Evolutionary conservation across 1,284 basidiomycete species (phyloP).

Genomic region (Pascua sp.): DNA sequence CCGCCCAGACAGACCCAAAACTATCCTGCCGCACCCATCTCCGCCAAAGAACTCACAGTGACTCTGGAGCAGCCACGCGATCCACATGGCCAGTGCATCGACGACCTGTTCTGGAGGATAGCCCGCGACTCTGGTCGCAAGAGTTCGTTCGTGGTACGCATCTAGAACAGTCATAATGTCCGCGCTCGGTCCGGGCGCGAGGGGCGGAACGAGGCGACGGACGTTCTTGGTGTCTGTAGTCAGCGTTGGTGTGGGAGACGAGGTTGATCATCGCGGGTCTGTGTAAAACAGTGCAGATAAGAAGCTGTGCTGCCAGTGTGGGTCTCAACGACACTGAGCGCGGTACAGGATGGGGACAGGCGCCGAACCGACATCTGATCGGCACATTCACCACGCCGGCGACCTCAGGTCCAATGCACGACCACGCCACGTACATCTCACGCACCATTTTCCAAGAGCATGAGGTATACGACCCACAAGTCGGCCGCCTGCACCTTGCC

Average conservation of each 20-base stretch:
- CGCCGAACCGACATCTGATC: too few species aligned
- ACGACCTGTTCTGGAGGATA: constrained; percentile 48
- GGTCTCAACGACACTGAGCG: too few species aligned
- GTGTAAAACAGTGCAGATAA: too few species aligned
- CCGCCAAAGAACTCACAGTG: constrained; percentile 28
- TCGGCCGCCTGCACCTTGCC: constrained; percentile 38
- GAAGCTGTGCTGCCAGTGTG: background rate
- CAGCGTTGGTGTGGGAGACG: too few species aligned
- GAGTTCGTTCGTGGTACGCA: constrained; percentile 5
- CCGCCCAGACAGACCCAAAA: too few species aligned
- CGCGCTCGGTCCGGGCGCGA: constrained; percentile 36
- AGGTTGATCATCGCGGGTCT: too few species aligned
- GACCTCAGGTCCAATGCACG: background rate
- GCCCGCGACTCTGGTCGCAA: constrained; percentile 15
- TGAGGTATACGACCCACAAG: constrained; percentile 60
- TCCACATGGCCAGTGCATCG: constrained; percentile 51
- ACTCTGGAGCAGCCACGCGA: constrained; percentile 49
- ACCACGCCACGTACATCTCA: background rate
- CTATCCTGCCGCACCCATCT: too few species aligned
- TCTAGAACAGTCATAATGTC: constrained; percentile 10
- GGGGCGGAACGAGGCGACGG: constrained; percentile 56
- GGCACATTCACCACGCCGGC: background rate
- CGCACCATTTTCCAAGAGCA: constrained; percentile 64
- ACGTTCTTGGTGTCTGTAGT: constrained; percentile 62
- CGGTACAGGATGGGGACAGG: too few species aligned